Evolutionary conservation across 345 rosid genomes (phyloP), one percentile per base, ranked within the genome.

Genomic region (Luvunga scandens): DNA sequence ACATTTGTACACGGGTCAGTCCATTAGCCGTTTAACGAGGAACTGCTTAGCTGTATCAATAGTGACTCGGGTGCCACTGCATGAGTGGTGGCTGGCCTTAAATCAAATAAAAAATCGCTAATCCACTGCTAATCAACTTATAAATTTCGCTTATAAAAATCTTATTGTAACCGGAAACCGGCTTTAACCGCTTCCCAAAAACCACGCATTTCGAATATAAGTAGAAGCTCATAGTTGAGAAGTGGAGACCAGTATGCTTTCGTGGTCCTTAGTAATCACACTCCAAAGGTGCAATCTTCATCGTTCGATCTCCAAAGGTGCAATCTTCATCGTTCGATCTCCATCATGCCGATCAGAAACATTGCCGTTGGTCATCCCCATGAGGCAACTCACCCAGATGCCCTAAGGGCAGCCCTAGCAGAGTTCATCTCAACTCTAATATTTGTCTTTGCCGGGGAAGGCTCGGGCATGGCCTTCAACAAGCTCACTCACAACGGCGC

Each of bases 381-480:
- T 8, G 98, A 94, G 66, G 87, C 96, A 2, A 79, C 89, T 21
- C 91, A 85, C 16, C 98, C 98, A 0, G 91, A 89, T 61, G 86
- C 93, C 72, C 84, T 90, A 19, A 94, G 75, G 82, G 94, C 93
- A 19, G 97, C 91, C 5, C 84, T 94, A 86, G 98, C 98, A 65
- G 98, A 94, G 91, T 94, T 94, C 79, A 85, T 94, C 57, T 91
- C 97, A 56, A 86, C 91, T 75, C 81, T 94, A 69, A 91, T 94
- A 76, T 94, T 94, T 36, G 98, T 94, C 39, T 93, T 94, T 70
- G 97, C 98, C 16, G 98, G 98, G 1, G 88, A 89, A 83, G 98
- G 98, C 36, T 94, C 98, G 2, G 95, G 98, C 39, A 92, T 94
- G 96, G 98, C 98, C 53, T 94, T 90, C 64, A 89, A 84, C 86